Evolutionary conservation across 495 filamentous ascomycete genomes (phyloP).

Genomic region (Evernia prunastri): DNA sequence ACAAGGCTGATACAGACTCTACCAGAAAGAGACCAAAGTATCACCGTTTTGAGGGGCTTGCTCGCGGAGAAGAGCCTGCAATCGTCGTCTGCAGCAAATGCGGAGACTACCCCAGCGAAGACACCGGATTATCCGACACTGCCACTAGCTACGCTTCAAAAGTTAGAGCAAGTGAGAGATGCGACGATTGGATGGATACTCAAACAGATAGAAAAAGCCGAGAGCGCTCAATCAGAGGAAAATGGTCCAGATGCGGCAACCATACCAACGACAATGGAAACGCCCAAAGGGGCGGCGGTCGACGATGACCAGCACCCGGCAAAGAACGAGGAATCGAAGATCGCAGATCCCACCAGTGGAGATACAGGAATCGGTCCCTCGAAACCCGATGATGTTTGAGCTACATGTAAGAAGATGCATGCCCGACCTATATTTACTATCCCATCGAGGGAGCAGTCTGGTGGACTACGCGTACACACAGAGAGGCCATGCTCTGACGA

Average conservation of each 20-base stretch:
- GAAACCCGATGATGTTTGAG: background rate
- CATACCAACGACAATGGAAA: background rate
- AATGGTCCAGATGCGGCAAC: too few relatives aligned
- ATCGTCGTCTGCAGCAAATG: background rate
- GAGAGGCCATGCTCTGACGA: background rate
- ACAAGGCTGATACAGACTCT: slow-evolving; percentile 29
- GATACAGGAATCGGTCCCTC: background rate
- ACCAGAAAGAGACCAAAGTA: slow-evolving; percentile 35
- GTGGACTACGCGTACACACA: background rate
- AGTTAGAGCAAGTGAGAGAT: slow-evolving; percentile 39
- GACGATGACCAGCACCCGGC: background rate
- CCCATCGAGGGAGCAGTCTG: background rate
- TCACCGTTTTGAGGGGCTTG: slow-evolving; percentile 33
- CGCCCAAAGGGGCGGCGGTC: background rate
- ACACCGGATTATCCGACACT: slow-evolving; percentile 32
- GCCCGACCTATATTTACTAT: background rate
- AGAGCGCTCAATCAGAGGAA: slow-evolving; percentile 21
- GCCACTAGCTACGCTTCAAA: slow-evolving; percentile 30
- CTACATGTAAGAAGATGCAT: background rate
- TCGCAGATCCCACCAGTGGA: background rate
- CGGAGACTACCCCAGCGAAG: slow-evolving; percentile 23
- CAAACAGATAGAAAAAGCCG: slow-evolving; percentile 38
- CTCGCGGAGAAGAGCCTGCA: slow-evolving; percentile 31
- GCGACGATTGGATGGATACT: slow-evolving; percentile 39
- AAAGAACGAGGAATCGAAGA: background rate